Evolutionary conservation across 352 stramenopile species (phyloP), one percentile per base, ranked within the genome.

Genomic region (Bremia lactucae): DNA sequence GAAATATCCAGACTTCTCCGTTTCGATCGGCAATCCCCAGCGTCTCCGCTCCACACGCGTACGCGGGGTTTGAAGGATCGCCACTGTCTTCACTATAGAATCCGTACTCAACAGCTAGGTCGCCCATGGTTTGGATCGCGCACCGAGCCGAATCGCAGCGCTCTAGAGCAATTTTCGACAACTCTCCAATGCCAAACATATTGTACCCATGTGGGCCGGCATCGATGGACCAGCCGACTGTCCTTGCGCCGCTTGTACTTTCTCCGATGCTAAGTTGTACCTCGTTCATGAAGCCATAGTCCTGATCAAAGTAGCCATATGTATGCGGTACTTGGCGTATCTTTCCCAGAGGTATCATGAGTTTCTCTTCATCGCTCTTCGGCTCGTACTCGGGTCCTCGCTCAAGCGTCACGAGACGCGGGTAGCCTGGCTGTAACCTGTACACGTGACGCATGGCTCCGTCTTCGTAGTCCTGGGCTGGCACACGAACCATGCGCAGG

Each of bases 231-330:
- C 77, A 93, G 47, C 83, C 70, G 22, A 72, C 65, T 39, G 77
- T 93, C 41, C 79, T 78, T 25, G 68, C 78, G 9, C 77, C 74
- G 48, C 90, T 97, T 16, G 91, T 97, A 37, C 77, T 95, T 73
- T 97, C 93, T 20, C 70, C 88, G 25, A 98, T 97, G 31, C 69
- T 94, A 23, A 97, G 68, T 57, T 96, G 77, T 51, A 90, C 67
- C 52, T 98, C 93, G 59, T 97, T 98, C 63, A 97, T 95, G 49
- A 96, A 88, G 31, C 82, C 89, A 39, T 98, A 93, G 63, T 93
- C 80, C 40, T 95, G 89, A 52, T 98, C 91, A 23, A 95, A 87
- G 65, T 97, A 97, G 5, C 77, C 87, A 63, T 87, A 96, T 10
- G 93, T 98, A 53, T 93, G 75, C 14, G 46, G 22, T 6, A 97